Percentiles rank a stretch among this genome's conserved stretches.
Evolutionary conservation across 371 early-diverging fungal genomes (phyloP).

Genomic region (Aphelidium insulamus): DNA sequence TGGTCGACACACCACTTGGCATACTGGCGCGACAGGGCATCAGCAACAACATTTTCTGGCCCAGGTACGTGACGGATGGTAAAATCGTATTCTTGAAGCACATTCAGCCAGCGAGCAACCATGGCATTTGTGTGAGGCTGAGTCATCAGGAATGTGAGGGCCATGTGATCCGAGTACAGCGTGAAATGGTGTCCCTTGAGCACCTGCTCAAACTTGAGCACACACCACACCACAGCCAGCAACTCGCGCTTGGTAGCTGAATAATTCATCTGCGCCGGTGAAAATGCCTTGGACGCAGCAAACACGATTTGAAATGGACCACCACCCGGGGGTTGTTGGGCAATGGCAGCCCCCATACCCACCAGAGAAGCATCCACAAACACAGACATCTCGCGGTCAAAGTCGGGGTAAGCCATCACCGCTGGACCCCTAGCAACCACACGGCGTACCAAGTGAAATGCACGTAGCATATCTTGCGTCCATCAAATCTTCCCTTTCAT

Average conservation of each 20-base stretch:
- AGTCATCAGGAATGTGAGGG: conserved; percentile 5
- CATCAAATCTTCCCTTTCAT: no score
- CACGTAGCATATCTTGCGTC: no score
- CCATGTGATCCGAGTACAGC: conserved; percentile 5
- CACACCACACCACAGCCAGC: conserved; percentile 3
- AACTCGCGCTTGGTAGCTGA: conserved; percentile 5
- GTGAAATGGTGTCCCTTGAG: conserved; percentile 2
- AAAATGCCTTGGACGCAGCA: conserved; percentile 1
- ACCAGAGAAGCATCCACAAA: conserved; percentile 1
- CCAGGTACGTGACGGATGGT: conserved; percentile 4
- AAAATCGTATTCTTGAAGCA: conserved; percentile 3
- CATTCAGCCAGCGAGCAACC: conserved; percentile 5
- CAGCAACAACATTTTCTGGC: conserved; percentile 5
- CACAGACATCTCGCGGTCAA: background rate
- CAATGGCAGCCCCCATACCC: conserved; percentile 1
- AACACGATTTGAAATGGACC: conserved; percentile 1
- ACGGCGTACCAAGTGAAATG: no score
- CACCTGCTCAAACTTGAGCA: conserved; percentile 3
- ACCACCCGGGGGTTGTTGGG: background rate
- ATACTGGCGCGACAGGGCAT: conserved; percentile 5
- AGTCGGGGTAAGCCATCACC: no score
- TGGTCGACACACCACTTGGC: no score
- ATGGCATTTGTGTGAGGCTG: conserved; percentile 2
- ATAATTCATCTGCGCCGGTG: conserved; percentile 1
- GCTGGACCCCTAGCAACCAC: no score